Percentiles rank a stretch among this genome's conserved stretches.
These are phyloP conservation scores for Aspergillus taichungensis DNA, from an alignment of 495 filamentous ascomycete species.

Conservation along the genomic window DNA sequence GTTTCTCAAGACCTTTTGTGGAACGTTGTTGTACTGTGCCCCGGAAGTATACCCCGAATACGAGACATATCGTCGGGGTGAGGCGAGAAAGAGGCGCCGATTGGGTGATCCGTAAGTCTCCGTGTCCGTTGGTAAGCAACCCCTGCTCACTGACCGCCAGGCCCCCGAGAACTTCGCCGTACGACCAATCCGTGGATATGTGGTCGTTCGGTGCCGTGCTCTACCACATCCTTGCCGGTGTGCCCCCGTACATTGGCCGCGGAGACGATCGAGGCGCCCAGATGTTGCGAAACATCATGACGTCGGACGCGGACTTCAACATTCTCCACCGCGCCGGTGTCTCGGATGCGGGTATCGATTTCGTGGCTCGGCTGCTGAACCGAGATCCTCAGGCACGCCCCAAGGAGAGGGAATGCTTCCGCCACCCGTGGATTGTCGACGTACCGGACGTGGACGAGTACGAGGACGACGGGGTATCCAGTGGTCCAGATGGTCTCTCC, in stretches of 20 bases:
- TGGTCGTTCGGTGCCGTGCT: slow-evolving; percentile 92
- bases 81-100: slow-evolving; percentile 44
- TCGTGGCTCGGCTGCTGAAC: slow-evolving; percentile 68
- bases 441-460: slow-evolving; percentile 32
- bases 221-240: slow-evolving; percentile 66
- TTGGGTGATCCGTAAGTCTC: slow-evolving; percentile 37
- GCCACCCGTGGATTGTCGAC: slow-evolving; percentile 58
- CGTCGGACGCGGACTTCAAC: slow-evolving; percentile 49
- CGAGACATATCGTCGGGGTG: slow-evolving; percentile 35
- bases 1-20: slow-evolving; percentile 92
- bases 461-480: slow-evolving; percentile 41
- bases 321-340: slow-evolving; percentile 48
- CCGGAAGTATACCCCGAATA: slow-evolving; percentile 93
- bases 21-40: slow-evolving; percentile 89
- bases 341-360: slow-evolving; percentile 57
- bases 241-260: slow-evolving; percentile 68
- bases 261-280: slow-evolving; percentile 46
- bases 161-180: slow-evolving; percentile 46
- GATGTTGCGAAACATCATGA: slow-evolving; percentile 82
- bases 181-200: slow-evolving; percentile 83
- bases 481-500: slow-evolving; percentile 39
- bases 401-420: slow-evolving; percentile 51
- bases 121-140: no score
- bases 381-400: slow-evolving; percentile 60
- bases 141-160: slow-evolving; percentile 20